Evolutionary conservation across 108 stramenopile genomes (phyloP).

Genomic region (Cyclotella baltica): DNA sequence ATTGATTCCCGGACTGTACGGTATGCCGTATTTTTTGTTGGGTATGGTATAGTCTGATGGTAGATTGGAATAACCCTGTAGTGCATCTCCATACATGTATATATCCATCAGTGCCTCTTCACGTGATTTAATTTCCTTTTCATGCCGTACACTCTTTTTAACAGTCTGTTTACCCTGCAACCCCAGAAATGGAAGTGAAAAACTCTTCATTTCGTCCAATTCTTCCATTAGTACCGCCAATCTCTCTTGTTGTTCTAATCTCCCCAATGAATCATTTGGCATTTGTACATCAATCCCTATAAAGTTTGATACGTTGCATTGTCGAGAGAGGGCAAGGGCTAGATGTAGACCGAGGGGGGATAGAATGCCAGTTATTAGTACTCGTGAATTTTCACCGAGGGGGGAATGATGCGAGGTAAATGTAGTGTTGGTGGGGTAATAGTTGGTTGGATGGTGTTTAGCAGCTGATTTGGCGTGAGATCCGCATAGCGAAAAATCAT

Average conservation of each 20-base stretch:
- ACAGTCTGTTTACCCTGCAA: constrained; percentile 43
- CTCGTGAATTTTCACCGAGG: constrained; percentile 47
- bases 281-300: constrained; percentile 71
- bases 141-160: background rate
- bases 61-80: background rate
- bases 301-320: constrained; percentile 72
- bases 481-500: constrained; percentile 37
- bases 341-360: constrained; percentile 67
- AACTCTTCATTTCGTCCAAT: constrained; percentile 45
- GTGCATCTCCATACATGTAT: background rate
- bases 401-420: constrained; percentile 9
- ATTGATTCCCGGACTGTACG: constrained; percentile 29
- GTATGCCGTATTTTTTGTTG: constrained; percentile 34
- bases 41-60: constrained; percentile 12
- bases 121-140: constrained; percentile 24
- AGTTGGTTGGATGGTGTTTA: constrained; percentile 40
- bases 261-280: constrained; percentile 69
- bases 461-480: constrained; percentile 38
- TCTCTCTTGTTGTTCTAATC: constrained; percentile 65
- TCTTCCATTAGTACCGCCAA: constrained; percentile 56
- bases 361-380: constrained; percentile 81
- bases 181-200: constrained; percentile 65
- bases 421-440: constrained; percentile 13
- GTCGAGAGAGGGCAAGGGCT: constrained; percentile 61
- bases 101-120: constrained; percentile 17